Base-by-base conservation (phyloP, 257 asterid genomes). In the Salvia splendens region DNA sequence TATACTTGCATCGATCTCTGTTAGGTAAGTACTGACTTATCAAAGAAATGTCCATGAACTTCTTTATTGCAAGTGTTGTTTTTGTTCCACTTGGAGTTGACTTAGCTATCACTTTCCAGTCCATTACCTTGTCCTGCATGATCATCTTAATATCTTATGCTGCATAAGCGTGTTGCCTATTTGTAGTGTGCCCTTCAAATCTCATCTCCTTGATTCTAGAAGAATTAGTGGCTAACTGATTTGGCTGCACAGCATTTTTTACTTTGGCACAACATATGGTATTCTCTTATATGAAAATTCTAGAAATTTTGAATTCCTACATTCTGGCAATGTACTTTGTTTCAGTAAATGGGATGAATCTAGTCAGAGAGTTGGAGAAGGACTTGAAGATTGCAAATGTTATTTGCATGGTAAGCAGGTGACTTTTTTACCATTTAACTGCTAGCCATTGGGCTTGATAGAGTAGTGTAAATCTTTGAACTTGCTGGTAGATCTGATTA, bases 381-480 rank as follows among this genome's bases (percentile, higher is more conserved):
- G 98, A 94, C 85, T 82, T 94, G 95, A 94, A 91, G 85, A 85
- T 91, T 78, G 99, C 99, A 65, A 91, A 85, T 83, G 99, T 94
- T 72, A 94, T 94, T 83, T 94, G 96, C 92, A 94, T 84, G 99
- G 99, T 94, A 91, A 85, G 97, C 81, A 72, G 87, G 85, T 86
- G 83, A 79, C 77, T 58, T 74, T 82, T 77, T 83, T 75, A 76
- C 75, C 67, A 48, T 68, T 60, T 33, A 61, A 60, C 65, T 67
- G 67, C 61, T 61, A n/a, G 77, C 6, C 6, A 50, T 62, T 75
- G 16, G 69, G 65, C 36, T 56, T 59, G 54, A 56, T 52, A 35
- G 72, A 68, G 43, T 61, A 64, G 60, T 61, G 58, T 36, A 68
- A 61, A 52, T 66, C 70, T 46, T 58, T 43, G 40, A 53, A 61